Conservation (phyloP, 1,284 basidiomycete species). For the Sanghuangporus baumii region DNA sequence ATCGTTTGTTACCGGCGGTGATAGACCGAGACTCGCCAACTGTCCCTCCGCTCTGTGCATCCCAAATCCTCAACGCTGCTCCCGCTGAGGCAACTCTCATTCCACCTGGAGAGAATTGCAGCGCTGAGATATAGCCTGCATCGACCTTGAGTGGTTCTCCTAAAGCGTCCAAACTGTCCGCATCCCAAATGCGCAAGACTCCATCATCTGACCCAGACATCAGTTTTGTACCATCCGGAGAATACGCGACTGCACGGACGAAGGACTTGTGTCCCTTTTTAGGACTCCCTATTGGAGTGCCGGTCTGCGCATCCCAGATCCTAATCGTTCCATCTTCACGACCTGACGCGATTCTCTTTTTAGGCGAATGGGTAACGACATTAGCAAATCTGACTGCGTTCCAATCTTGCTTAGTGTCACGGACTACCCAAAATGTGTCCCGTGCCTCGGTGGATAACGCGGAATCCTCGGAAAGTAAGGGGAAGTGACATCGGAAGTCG, state of each 20-base stretch:
- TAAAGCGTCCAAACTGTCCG: not conserved
- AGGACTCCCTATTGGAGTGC: not conserved
- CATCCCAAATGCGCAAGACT: not conserved
- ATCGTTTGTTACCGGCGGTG: no score
- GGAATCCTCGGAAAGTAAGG: not conserved
- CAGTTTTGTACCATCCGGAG: not conserved
- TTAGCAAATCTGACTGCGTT: not conserved
- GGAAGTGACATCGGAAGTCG: not conserved
- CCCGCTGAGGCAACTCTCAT: not conserved
- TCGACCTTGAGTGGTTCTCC: not conserved
- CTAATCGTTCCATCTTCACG: not conserved
- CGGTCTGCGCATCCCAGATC: not conserved
- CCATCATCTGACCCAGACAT: not conserved
- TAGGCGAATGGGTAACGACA: not conserved
- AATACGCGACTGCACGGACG: not conserved
- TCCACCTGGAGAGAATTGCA: not conserved
- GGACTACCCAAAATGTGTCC: not conserved
- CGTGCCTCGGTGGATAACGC: not conserved
- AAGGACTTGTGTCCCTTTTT: not conserved
- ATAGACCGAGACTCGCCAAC: not conserved
- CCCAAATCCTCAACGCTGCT: not conserved
- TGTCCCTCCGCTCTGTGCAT: not conserved
- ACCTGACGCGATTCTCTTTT: not conserved
- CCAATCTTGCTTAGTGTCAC: not conserved
- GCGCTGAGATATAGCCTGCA: not conserved